A percentile compares a stretch with the other conserved stretches of the same genome.
Evolutionary conservation across 305 asterid genomes (phyloP).

Genomic region (Fraxinus xanthoxyloides): DNA sequence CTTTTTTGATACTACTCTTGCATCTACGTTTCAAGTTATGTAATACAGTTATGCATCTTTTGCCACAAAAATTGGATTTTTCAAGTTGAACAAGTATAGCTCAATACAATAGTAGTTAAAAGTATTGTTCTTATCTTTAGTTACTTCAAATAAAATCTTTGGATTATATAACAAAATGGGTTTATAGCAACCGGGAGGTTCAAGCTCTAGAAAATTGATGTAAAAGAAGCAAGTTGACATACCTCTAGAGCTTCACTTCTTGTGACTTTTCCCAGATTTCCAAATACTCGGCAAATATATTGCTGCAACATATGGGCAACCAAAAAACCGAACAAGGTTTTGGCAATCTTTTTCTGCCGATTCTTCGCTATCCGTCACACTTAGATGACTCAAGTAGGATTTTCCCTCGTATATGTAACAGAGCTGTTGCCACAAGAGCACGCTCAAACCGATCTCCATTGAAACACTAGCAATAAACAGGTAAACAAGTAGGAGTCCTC

Average conservation of each 20-base stretch:
- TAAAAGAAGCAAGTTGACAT: conserved; percentile 7
- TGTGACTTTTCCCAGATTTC: conserved; percentile 67
- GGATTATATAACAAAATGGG: neutral
- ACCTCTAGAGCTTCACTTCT: conserved; percentile 53
- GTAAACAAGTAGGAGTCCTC: conserved; percentile 78
- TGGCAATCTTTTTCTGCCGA: conserved; percentile 57
- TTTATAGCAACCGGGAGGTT: conserved; percentile 2
- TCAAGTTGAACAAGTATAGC: neutral
- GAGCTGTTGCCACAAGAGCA: conserved; percentile 91
- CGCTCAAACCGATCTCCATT: conserved; percentile 67
- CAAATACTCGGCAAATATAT: conserved; percentile 59
- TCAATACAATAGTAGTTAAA: neutral
- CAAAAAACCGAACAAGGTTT: conserved; percentile 67
- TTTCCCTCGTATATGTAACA: conserved; percentile 75
- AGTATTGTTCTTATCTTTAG: neutral
- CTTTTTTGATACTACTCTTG: neutral
- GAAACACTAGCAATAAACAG: conserved; percentile 72
- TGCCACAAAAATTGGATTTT: neutral
- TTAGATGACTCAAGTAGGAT: conserved; percentile 74
- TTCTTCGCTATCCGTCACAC: conserved; percentile 47
- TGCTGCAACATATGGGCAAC: conserved; percentile 44
- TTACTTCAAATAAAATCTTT: neutral
- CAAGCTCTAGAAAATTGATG: conserved; percentile 13
- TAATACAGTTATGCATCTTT: neutral
- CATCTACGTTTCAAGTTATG: neutral